phyloP scores from a whole-genome alignment of 2,329 filamentous ascomycete genomes.

The Diaporthe destruens region DNA sequence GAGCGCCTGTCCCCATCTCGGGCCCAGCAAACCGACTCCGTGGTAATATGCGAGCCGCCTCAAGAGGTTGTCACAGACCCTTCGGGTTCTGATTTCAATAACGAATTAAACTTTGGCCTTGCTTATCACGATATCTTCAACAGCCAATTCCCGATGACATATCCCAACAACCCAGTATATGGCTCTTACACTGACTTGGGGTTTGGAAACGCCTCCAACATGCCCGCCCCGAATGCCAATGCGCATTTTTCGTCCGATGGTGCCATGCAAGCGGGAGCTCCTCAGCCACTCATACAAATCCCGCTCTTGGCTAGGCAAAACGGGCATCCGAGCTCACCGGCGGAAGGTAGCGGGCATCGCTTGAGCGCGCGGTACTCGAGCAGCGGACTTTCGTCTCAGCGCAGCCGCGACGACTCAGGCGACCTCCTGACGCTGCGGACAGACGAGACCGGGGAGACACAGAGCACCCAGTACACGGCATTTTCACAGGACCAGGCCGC shows the following conservation, averaged over 20 bases:
- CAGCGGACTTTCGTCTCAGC: not conserved
- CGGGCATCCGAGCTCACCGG: not conserved
- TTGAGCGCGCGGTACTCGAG: not conserved
- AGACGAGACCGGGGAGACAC: not conserved
- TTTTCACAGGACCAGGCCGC: not conserved
- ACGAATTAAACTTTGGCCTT: not conserved
- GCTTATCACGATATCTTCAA: not conserved
- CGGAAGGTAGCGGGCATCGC: not conserved
- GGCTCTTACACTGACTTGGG: not conserved
- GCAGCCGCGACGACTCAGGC: not conserved
- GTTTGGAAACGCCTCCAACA: not conserved
- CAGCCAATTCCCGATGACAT: not conserved
- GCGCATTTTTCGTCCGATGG: not conserved
- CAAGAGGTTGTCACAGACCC: fast-evolving
- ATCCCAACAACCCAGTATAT: not conserved
- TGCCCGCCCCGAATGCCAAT: not conserved
- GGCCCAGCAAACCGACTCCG: not conserved
- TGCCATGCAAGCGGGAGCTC: not conserved
- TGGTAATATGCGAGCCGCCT: not conserved
- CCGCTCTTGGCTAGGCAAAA: not conserved
- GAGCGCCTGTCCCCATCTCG: not conserved
- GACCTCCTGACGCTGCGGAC: not conserved
- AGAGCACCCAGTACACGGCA: not conserved
- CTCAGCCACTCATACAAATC: too few relatives aligned
- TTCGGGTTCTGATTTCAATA: not conserved